A percentile compares a stretch with the other conserved stretches of the same genome.
Evolutionary conservation across 306 rosid species (phyloP).

Genomic region (Sphenostylis stenocarpa): DNA sequence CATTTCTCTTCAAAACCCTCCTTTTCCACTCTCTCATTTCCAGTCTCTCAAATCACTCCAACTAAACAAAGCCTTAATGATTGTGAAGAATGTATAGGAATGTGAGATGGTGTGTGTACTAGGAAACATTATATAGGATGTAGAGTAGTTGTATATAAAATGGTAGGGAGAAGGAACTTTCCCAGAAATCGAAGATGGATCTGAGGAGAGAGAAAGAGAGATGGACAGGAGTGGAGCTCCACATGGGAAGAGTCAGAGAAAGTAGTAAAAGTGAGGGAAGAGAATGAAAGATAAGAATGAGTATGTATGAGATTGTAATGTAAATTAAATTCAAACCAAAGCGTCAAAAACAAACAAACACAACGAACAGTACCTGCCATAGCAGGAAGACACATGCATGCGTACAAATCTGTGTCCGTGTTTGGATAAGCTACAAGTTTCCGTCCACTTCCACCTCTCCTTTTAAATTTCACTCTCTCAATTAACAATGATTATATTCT

Average conservation of each 20-base stretch:
- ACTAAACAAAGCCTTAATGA: too few relatives aligned
- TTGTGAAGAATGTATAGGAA: too few relatives aligned
- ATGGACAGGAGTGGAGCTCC: slow-evolving; percentile 57
- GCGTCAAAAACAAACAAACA: slow-evolving; percentile 4
- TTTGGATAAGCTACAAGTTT: slow-evolving; percentile 29
- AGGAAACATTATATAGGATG: slow-evolving; percentile 26
- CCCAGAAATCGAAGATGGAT: slow-evolving; percentile 67
- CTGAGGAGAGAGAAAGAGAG: slow-evolving; percentile 36
- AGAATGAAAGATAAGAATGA: background rate
- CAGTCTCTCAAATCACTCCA: too few relatives aligned
- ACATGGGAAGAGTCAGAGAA: slow-evolving; percentile 82
- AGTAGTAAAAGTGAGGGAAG: slow-evolving; percentile 28
- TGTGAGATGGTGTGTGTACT: background rate
- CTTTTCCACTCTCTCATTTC: too few relatives aligned
- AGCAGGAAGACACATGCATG: slow-evolving; percentile 36
- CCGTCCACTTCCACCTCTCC: background rate
- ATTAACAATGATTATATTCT: too few relatives aligned
- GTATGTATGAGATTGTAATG: background rate
- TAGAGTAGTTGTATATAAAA: background rate
- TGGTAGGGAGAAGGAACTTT: slow-evolving; percentile 40
- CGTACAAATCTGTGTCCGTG: slow-evolving; percentile 27
- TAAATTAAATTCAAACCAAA: background rate
- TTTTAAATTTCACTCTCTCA: too few relatives aligned
- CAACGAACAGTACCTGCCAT: slow-evolving; percentile 33
- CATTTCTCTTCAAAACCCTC: too few relatives aligned